These are phyloP conservation scores for Graphium sp. DNA, from an alignment of 2,329 filamentous ascomycete genomes.

Conservation along the genomic window DNA sequence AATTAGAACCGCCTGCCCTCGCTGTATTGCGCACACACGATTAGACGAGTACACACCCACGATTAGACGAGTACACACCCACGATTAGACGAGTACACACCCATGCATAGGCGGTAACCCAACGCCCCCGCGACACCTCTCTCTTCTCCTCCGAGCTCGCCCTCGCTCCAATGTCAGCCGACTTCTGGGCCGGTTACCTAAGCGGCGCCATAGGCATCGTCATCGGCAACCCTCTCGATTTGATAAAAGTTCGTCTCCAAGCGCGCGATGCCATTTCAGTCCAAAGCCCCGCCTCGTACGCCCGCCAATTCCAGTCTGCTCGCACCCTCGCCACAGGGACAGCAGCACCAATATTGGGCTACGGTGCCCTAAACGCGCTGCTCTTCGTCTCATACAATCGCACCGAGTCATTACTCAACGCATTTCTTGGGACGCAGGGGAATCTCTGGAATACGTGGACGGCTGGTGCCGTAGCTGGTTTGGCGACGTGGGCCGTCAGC, in stretches of 20 bases:
- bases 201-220: slow-evolving; percentile 76
- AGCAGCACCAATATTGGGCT: slow-evolving; percentile 73
- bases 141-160: too few species aligned
- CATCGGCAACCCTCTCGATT: slow-evolving; percentile 73
- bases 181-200: slow-evolving; percentile 88
- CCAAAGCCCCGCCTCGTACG: slow-evolving; percentile 9
- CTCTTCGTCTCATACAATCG: slow-evolving; percentile 87
- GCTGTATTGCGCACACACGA: too few species aligned
- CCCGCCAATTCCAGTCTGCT: slow-evolving; percentile 16
- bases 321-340: slow-evolving; percentile 41
- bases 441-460: slow-evolving; percentile 55
- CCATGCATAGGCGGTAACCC: too few species aligned
- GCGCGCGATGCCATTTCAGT: slow-evolving; percentile 19
- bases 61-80: too few species aligned
- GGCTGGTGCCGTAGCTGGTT: slow-evolving; percentile 65
- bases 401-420: slow-evolving; percentile 46
- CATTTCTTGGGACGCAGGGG: slow-evolving; percentile 14
- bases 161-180: slow-evolving; percentile 77
- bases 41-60: too few species aligned
- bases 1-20: too few species aligned
- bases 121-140: too few species aligned
- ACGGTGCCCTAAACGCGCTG: slow-evolving; percentile 79
- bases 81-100: too few species aligned
- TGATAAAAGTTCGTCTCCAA: slow-evolving; percentile 52
- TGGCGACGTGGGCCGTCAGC: slow-evolving; percentile 73